Evolutionary conservation across 148 eudicot species (phyloP), one percentile per base, ranked within the genome.

Genomic region (Mesembryanthemum crystallinum): DNA sequence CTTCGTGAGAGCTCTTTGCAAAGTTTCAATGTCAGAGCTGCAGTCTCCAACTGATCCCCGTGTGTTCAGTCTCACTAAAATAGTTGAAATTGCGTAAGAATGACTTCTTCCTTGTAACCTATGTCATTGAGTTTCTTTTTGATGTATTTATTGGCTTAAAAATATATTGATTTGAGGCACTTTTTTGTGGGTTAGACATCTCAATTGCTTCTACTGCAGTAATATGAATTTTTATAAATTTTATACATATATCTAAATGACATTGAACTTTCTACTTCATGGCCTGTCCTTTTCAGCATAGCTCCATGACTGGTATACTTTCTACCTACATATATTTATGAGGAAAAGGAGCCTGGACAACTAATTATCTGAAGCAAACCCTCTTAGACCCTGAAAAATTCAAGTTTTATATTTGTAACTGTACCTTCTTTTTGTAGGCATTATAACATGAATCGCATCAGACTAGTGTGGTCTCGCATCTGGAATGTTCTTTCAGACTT

Each of bases 41-140:
- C 99, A 95, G 87, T 95, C 96, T 78, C 99, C 97, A 82, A 90
- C 96, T 17, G 99, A 95, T 83, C 99, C 99, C 66, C 94, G 99
- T 64, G 99, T 95, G n/a, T 95, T 95, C 85, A 88, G 97, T 84
- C 91, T 95, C 72, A 95, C 96, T 57, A 95, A 95, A 83, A 90
- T 95, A 63, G 99, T 95, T 69, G 99, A 95, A 88, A 92, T 95
- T 79, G 97, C 99, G 99, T 95, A 92, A 95, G 98, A 68, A 65
- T 61, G 65, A 42, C 30, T 73, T 84, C 71, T 71, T 86, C 82
- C 87, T 73, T 81, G 18, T 11, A 11, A 72, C 67, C 23, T 59
- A 15, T 25, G 17, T 65, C 47, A 35, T 29, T 64, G 32, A 58
- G 52, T 63, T 14, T 74, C 15, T 58, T 67, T 21, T 23, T 70